Conservation (phyloP, 2,329 filamentous ascomycete species). For the Colletotrichum truncatum region DNA sequence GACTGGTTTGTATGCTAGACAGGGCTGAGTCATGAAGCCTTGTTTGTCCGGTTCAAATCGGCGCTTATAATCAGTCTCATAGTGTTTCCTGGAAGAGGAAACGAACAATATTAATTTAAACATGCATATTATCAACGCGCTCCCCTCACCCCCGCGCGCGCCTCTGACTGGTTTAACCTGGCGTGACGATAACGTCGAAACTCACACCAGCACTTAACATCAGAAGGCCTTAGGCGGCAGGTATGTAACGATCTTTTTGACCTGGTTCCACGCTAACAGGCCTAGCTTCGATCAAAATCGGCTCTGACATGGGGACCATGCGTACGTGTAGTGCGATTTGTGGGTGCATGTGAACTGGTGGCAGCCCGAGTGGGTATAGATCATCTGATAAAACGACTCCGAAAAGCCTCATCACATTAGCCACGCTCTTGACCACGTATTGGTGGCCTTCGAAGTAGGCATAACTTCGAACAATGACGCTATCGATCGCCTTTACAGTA, state of each 20-base stretch:
- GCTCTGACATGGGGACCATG: slow-evolving; percentile 67
- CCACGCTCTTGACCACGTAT: slow-evolving; percentile 46
- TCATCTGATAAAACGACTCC: slow-evolving; percentile 56
- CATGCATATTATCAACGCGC: too few species aligned
- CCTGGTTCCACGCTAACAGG: slow-evolving; percentile 61
- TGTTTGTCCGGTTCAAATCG: too few species aligned
- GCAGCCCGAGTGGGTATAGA: slow-evolving; percentile 56
- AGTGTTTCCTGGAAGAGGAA: too few species aligned
- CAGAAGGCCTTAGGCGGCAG: slow-evolving; percentile 41
- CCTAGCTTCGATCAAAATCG: slow-evolving; percentile 68
- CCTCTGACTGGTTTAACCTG: too few species aligned
- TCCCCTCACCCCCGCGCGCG: too few species aligned
- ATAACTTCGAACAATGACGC: slow-evolving; percentile 56
- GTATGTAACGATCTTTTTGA: slow-evolving; percentile 51
- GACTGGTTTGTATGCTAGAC: too few species aligned
- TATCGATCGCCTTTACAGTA: slow-evolving; percentile 57
- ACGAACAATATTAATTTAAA: too few species aligned
- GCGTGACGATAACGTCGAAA: slow-evolving; percentile 35
- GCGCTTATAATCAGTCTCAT: too few species aligned
- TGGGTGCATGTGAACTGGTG: slow-evolving; percentile 63
- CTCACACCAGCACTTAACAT: slow-evolving; percentile 29
- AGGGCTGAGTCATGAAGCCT: too few species aligned
- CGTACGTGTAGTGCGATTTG: slow-evolving; percentile 68
- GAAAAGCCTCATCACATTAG: slow-evolving; percentile 64
- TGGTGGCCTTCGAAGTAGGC: background rate